These are phyloP conservation scores for Calamus simplicifolius DNA, from an alignment of 176 grass and related monocot genomes.

Conservation along the genomic window DNA sequence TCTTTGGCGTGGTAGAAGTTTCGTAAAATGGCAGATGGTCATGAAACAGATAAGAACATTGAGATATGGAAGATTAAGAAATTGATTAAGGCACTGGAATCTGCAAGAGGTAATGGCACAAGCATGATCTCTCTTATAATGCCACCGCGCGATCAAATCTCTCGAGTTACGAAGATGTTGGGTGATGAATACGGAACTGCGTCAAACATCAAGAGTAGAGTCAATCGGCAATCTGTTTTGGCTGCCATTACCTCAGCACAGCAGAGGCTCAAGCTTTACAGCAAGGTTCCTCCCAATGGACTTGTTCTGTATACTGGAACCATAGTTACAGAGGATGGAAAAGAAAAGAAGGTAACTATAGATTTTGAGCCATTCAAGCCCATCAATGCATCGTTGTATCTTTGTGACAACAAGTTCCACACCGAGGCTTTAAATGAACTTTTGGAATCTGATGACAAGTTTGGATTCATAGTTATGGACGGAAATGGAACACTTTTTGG, in stretches of 20 bases:
- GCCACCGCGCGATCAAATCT: slow-evolving; percentile 64
- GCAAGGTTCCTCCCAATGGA: slow-evolving; percentile 62
- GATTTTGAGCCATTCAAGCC: slow-evolving; percentile 70
- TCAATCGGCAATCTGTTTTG: slow-evolving; percentile 60
- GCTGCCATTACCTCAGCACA: slow-evolving; percentile 75
- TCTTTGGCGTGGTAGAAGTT: no score
- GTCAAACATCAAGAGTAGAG: slow-evolving; percentile 64
- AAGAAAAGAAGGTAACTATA: slow-evolving; percentile 75
- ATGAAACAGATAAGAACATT: slow-evolving; percentile 78
- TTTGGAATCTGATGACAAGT: slow-evolving; percentile 73
- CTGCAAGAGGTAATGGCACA: slow-evolving; percentile 67
- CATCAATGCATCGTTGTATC: slow-evolving; percentile 65
- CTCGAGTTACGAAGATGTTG: slow-evolving; percentile 64
- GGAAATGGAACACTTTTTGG: slow-evolving; percentile 75
- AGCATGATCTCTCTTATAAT: slow-evolving; percentile 82
- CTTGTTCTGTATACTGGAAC: slow-evolving; percentile 69
- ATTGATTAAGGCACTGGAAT: slow-evolving; percentile 64
- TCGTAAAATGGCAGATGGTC: slow-evolving; percentile 36
- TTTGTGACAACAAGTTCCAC: slow-evolving; percentile 75
- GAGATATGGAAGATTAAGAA: slow-evolving; percentile 85
- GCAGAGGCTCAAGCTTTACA: slow-evolving; percentile 71
- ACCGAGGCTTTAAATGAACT: slow-evolving; percentile 70
- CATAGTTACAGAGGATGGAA: slow-evolving; percentile 66
- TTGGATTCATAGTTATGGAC: slow-evolving; percentile 76
- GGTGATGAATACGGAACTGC: slow-evolving; percentile 80